Evolutionary conservation across 768 basidiomycete species (phyloP).

Genomic region (Boletus sp.): DNA sequence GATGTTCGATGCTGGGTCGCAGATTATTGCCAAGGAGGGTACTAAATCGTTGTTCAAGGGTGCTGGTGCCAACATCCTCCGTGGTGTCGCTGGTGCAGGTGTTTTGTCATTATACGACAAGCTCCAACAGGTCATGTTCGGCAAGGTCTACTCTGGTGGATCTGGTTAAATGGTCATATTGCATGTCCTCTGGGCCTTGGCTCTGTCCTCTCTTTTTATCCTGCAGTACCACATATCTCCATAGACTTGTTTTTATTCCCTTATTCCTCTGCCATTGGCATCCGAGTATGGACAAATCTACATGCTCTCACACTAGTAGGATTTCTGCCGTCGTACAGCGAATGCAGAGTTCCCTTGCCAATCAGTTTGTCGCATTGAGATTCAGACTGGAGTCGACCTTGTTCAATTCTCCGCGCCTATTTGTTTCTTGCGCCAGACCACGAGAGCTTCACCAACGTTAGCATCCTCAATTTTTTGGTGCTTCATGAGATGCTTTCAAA

Average conservation of each 20-base stretch:
- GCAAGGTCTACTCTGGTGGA: conserved; percentile 99
- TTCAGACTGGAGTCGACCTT: too few species aligned
- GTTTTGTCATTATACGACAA: conserved; percentile 99
- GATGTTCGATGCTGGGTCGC: conserved; percentile 95
- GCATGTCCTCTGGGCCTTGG: conserved; percentile 25
- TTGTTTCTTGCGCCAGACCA: too few species aligned
- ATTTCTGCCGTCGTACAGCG: conserved; percentile 10
- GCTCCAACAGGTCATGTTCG: conserved; percentile 93
- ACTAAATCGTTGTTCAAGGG: conserved; percentile 97
- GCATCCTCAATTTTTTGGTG: not conserved
- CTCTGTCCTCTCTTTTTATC: conserved; percentile 33
- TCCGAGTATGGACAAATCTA: conserved; percentile 19
- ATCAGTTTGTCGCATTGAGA: not conserved
- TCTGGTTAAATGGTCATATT: conserved; percentile 24
- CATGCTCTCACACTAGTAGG: conserved; percentile 27
- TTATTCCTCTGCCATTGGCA: conserved; percentile 20
- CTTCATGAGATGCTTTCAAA: conserved; percentile 14
- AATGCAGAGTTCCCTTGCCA: conserved; percentile 13
- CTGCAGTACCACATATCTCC: conserved; percentile 23
- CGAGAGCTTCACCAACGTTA: not conserved
- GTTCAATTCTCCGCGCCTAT: too few species aligned
- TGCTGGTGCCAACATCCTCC: conserved; percentile 93
- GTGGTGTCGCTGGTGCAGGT: conserved; percentile 99
- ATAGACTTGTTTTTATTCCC: conserved; percentile 37
- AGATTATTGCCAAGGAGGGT: conserved; percentile 96